Percentiles rank a stretch among this genome's conserved stretches.
Evolutionary conservation across 176 grass and related monocot genomes (phyloP).

Genomic region (Hsuehochloa calcarea): DNA sequence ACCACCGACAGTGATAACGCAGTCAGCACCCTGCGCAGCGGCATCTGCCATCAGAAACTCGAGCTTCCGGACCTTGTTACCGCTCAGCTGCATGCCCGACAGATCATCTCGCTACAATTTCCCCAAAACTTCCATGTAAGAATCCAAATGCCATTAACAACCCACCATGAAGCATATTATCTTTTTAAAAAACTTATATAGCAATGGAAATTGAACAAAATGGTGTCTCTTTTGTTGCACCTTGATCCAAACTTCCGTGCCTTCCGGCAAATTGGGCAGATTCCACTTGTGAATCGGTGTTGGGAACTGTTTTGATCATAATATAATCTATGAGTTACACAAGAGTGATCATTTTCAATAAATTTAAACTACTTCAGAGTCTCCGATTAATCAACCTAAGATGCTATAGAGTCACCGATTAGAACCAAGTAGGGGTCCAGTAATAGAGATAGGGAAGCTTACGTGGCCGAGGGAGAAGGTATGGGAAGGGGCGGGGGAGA

Average conservation of each 20-base stretch:
- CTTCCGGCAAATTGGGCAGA: conserved; percentile 77
- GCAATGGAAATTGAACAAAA: neutral
- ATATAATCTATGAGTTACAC: neutral
- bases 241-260: conserved; percentile 98
- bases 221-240: conserved; percentile 16
- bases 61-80: conserved; percentile 93
- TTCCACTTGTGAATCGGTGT: conserved; percentile 99
- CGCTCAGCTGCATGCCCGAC: conserved; percentile 94
- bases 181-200: neutral
- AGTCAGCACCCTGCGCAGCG: conserved; percentile 52
- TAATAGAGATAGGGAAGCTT: conserved; percentile 9
- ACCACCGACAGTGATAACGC: conserved; percentile 85
- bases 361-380: neutral
- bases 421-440: neutral
- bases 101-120: conserved; percentile 75
- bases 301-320: conserved; percentile 54
- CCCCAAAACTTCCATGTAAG: conserved; percentile 12
- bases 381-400: neutral
- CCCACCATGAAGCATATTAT: neutral
- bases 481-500: conserved; percentile 58
- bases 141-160: conserved; percentile 6
- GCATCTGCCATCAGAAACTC: conserved; percentile 91
- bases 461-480: conserved; percentile 79
- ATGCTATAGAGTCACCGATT: neutral
- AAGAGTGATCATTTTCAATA: neutral